Percentiles rank a stretch among this genome's conserved stretches.
phyloP scores from a whole-genome alignment of 2,329 filamentous ascomycete genomes.

The Cercospora nicotianae region DNA sequence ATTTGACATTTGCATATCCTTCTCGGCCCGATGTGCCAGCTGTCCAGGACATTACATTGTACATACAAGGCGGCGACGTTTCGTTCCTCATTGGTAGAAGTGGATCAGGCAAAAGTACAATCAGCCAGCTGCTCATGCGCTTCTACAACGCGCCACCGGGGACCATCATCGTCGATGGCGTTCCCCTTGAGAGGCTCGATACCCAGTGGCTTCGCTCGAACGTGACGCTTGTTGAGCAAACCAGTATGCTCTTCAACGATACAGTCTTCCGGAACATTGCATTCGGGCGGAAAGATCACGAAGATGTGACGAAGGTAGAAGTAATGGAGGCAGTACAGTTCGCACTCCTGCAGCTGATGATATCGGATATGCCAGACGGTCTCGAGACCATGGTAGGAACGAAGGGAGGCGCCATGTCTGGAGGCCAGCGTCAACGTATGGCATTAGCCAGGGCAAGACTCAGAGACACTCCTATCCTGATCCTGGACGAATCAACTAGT shows the following conservation, averaged over 20 bases:
- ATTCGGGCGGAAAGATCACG: conserved; percentile 60
- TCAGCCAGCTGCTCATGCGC: conserved; percentile 75
- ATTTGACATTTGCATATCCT: conserved; percentile 68
- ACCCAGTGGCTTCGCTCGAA: conserved; percentile 73
- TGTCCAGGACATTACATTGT: conserved; percentile 63
- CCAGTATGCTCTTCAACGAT: conserved; percentile 77
- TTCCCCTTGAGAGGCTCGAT: conserved; percentile 62
- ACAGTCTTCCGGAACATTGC: conserved; percentile 76
- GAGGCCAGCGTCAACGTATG: conserved; percentile 80
- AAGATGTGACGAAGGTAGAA: conserved; percentile 53
- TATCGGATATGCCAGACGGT: conserved; percentile 66
- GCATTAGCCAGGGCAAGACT: conserved; percentile 77
- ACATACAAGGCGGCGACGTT: conserved; percentile 69
- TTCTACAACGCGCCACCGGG: conserved; percentile 71
- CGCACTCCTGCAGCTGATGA: conserved; percentile 67
- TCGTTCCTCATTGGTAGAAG: conserved; percentile 83
- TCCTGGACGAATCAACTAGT: conserved; percentile 87
- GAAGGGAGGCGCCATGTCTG: conserved; percentile 72
- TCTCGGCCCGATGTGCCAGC: conserved; percentile 62
- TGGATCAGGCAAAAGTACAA: conserved; percentile 88
- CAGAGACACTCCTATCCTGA: conserved; percentile 74
- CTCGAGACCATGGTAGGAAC: conserved; percentile 70
- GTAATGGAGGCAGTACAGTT: conserved; percentile 64
- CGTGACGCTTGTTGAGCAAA: conserved; percentile 78
- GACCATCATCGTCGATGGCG: conserved; percentile 66